Conservation (phyloP, 2,329 filamentous ascomycete genomes). For the Teratosphaeria viscida region DNA sequence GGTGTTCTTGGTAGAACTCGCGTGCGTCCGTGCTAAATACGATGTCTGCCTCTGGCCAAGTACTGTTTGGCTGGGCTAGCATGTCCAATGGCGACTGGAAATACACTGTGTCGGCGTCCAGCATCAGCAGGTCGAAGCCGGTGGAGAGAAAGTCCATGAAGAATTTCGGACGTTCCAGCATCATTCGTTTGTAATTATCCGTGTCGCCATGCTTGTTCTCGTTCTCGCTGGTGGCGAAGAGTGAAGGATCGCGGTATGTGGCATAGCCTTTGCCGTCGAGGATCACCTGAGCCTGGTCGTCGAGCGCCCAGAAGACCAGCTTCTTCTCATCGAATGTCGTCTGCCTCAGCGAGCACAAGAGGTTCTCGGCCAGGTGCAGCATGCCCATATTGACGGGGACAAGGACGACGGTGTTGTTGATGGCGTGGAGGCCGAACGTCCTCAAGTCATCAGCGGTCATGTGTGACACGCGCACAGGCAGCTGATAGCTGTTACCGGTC, state of each 20-base stretch:
- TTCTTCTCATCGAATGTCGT: constrained; percentile 5
- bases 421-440: background rate
- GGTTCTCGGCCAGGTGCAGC: constrained; percentile 8
- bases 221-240: constrained; percentile 9
- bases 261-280: constrained; percentile 3
- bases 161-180: constrained; percentile 11
- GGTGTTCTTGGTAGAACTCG: constrained; percentile 9
- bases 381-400: constrained; percentile 9
- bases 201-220: constrained; percentile 10
- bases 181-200: constrained; percentile 9
- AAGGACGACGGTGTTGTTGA: constrained; percentile 2
- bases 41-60: constrained; percentile 3
- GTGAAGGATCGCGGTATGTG: constrained; percentile 6
- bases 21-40: constrained; percentile 11
- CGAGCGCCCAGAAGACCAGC: constrained; percentile 13
- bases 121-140: constrained; percentile 12
- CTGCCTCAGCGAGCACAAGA: constrained; percentile 7
- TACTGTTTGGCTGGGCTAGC: background rate
- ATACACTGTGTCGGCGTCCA: constrained; percentile 12
- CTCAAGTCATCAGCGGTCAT: background rate
- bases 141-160: constrained; percentile 9
- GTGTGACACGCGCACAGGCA: background rate
- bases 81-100: constrained; percentile 9
- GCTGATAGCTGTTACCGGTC: background rate
- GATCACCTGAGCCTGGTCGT: constrained; percentile 3